Percentiles rank a stretch among this genome's conserved stretches.
Conservation (phyloP, 139 green algal species). For the Micromonas pusilla region DNA sequence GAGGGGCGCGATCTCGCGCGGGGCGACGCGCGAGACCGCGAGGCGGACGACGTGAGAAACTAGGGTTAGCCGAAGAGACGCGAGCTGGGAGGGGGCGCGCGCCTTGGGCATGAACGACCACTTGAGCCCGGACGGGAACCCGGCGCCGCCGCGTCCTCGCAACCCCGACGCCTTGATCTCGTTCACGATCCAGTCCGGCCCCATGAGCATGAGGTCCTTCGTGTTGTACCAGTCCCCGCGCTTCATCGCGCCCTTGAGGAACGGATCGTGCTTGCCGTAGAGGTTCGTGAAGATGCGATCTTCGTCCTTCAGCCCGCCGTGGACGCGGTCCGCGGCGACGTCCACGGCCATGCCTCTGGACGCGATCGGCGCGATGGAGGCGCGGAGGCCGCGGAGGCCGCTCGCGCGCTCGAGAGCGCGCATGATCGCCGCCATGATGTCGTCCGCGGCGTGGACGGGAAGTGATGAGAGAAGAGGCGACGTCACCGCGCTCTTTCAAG, state of each 20-base stretch:
- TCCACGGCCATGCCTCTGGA: background rate
- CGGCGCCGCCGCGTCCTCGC: slow-evolving; percentile 86
- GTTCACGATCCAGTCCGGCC: slow-evolving; percentile 93
- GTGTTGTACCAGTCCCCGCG: slow-evolving; percentile 81
- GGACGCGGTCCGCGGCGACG: background rate
- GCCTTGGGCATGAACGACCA: slow-evolving; percentile 97
- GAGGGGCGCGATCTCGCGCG: too few species aligned
- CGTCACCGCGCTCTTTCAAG: background rate
- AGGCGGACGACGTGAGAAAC: too few species aligned
- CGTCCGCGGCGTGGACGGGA: background rate
- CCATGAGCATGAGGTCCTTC: slow-evolving; percentile 64
- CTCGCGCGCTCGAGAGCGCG: background rate
- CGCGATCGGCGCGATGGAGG: background rate
- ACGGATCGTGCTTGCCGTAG: slow-evolving; percentile 81
- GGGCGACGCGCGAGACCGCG: too few species aligned
- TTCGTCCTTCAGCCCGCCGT: slow-evolving; percentile 77
- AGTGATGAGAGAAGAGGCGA: background rate
- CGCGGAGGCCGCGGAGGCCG: background rate
- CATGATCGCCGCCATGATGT: background rate
- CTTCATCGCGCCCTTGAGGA: slow-evolving; percentile 75
- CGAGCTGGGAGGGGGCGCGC: too few species aligned
- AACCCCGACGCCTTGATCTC: slow-evolving; percentile 95
- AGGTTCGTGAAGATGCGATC: slow-evolving; percentile 98
- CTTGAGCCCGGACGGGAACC: slow-evolving; percentile 93
- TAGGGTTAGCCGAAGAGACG: too few species aligned